These are phyloP conservation scores for Phytophthora hibernalis DNA, from an alignment of 352 stramenopile genomes.

Conservation along the genomic window DNA sequence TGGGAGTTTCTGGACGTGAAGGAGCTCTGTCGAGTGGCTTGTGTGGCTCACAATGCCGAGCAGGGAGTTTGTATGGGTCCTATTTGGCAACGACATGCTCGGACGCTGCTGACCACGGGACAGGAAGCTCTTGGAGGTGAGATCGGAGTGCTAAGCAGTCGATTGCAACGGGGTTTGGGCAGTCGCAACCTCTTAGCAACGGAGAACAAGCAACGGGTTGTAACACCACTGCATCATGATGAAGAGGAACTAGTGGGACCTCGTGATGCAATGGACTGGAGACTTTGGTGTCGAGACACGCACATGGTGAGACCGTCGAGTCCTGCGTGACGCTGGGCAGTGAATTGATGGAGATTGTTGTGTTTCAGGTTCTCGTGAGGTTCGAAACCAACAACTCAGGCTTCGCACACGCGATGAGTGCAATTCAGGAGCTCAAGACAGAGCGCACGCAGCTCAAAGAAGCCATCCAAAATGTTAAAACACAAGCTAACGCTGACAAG, in stretches of 20 bases:
- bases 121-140: conserved; percentile 24
- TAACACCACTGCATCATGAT: neutral
- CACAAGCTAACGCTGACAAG: conserved; percentile 58
- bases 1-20: conserved; percentile 57
- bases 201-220: conserved; percentile 1
- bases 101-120: conserved; percentile 35
- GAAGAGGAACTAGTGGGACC: conserved; percentile 1
- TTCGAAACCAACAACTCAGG: conserved; percentile 43
- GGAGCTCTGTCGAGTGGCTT: conserved; percentile 61
- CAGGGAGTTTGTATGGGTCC: conserved; percentile 44
- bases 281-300: conserved; percentile 61
- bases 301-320: conserved; percentile 29
- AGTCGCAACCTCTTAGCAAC: conserved; percentile 40
- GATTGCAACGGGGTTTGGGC: conserved; percentile 41
- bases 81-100: conserved; percentile 51
- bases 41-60: conserved; percentile 38
- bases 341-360: conserved; percentile 7
- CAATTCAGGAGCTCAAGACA: conserved; percentile 57
- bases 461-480: conserved; percentile 55
- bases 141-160: conserved; percentile 29
- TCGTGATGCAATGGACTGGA: conserved; percentile 51
- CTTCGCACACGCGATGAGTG: conserved; percentile 48
- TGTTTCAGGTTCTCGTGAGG: conserved; percentile 36
- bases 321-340: neutral
- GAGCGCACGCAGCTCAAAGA: conserved; percentile 57